Evolutionary conservation across 768 basidiomycete species (phyloP).

Genomic region (Hygrophoropsis aurantiaca): DNA sequence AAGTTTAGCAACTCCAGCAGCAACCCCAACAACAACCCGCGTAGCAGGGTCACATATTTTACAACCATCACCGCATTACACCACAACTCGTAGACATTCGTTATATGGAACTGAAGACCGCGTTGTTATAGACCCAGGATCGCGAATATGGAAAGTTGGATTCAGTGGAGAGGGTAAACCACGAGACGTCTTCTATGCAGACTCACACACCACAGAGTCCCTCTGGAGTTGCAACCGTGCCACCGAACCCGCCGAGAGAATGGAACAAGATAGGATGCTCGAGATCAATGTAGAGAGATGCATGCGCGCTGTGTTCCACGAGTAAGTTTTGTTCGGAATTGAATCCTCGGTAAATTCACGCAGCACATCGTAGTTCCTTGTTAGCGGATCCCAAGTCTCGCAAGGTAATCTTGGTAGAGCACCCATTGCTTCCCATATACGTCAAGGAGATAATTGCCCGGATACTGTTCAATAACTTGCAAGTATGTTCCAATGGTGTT

Average conservation of each 20-base stretch:
- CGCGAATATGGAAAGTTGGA: conserved; percentile 93
- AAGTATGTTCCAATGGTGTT: conserved; percentile 45
- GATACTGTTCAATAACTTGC: conserved; percentile 86
- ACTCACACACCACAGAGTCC: conserved; percentile 38
- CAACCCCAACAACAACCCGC: conserved; percentile 60
- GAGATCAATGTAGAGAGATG: conserved; percentile 67
- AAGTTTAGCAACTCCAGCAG: conserved; percentile 24
- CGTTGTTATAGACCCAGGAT: conserved; percentile 92
- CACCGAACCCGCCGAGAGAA: conserved; percentile 51
- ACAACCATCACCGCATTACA: conserved; percentile 79
- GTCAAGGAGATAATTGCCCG: conserved; percentile 88
- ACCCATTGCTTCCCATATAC: conserved; percentile 79
- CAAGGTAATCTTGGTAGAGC: conserved; percentile 91
- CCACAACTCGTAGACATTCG: conserved; percentile 85
- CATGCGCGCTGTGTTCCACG: conserved; percentile 78
- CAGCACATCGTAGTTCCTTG: conserved; percentile 61
- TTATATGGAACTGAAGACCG: conserved; percentile 97
- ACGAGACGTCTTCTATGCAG: conserved; percentile 78
- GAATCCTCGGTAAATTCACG: conserved; percentile 13
- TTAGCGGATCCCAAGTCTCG: conserved; percentile 94
- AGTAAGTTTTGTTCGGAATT: conserved; percentile 50
- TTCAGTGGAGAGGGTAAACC: conserved; percentile 96
- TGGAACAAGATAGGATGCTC: conserved; percentile 74
- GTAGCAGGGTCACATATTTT: conserved; percentile 46
- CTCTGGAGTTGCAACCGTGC: conserved; percentile 66